Base-by-base conservation (phyloP, 2,329 filamentous ascomycete genomes). In the Fusarium denticulatum region DNA sequence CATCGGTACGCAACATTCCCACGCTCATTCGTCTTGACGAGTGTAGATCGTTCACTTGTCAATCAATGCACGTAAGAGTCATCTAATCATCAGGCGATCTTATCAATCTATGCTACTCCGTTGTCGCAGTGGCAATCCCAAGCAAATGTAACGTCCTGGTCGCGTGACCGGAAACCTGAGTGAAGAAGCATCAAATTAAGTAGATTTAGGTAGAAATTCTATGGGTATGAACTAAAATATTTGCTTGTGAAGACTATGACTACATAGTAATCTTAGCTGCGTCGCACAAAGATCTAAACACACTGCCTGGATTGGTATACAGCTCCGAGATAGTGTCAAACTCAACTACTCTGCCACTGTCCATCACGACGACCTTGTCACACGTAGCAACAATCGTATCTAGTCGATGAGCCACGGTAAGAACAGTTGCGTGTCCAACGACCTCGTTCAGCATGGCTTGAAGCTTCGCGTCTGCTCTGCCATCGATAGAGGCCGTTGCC, bases 351-450 rank as follows among this genome's bases (percentile, higher is more conserved):
- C 28, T 61, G 6, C 73, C 73, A 34, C 49, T 43, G 9, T 75
- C 73, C 72, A 75, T 75, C 2, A 75, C 72, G 1, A 75, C 24
- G 7, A 75, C 73, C 43, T 61, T 64, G 30, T 73, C 53, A 28
- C 72, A 75, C 10, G 69, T 81, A 34, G 61, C 43, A 34, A 76
- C 36, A 7, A 76, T 76, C 2, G 71, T 76, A 12, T 76, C 71
- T 6, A 76, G 67, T 32, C 73, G 46, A 50, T 76, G 73, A 6
- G 73, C 73, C 12, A 76, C 73, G 12, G 73, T 74, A 3, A 76
- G 40, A 1, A 76, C 73, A 9, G 71, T 76, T 14, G 73, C 73
- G 9, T 69, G 53, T 0, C 69, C 64, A n/a, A 72, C 42, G 0
- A 72, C 69, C 18, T 72, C 69, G 16, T 50, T 72, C 5, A 72